These are phyloP conservation scores for Neurospora crassa DNA, from an alignment of 2,329 filamentous ascomycete species.

Conservation along the genomic window DNA sequence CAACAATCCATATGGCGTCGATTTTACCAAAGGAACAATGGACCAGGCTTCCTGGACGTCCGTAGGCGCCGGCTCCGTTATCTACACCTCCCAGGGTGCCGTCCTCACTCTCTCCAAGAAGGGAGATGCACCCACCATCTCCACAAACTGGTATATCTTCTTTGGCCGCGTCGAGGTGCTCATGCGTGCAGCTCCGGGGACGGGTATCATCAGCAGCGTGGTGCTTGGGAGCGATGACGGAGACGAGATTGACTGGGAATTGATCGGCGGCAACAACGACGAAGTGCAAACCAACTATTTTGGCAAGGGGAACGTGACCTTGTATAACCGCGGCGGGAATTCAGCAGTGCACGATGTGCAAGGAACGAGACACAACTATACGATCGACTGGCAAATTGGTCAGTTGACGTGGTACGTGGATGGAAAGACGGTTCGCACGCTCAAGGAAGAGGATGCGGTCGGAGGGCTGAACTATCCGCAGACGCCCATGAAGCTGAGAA, in stretches of 20 bases:
- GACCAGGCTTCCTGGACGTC: slow-evolving; percentile 28
- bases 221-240: slow-evolving; percentile 68
- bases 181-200: slow-evolving; percentile 61
- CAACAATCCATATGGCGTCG: slow-evolving; percentile 27
- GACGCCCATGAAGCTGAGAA: slow-evolving; percentile 62
- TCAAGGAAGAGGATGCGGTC: slow-evolving; percentile 49
- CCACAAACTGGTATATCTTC: slow-evolving; percentile 71
- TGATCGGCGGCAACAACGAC: slow-evolving; percentile 58
- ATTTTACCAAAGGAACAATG: slow-evolving; percentile 51
- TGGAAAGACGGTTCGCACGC: slow-evolving; percentile 48
- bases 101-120: slow-evolving; percentile 46
- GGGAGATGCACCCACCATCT: slow-evolving; percentile 52
- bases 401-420: slow-evolving; percentile 57
- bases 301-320: slow-evolving; percentile 58
- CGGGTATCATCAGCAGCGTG: slow-evolving; percentile 66
- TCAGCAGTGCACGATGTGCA: slow-evolving; percentile 42
- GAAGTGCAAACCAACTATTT: slow-evolving; percentile 80
- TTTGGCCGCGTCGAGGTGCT: slow-evolving; percentile 65
- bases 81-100: slow-evolving; percentile 22
- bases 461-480: slow-evolving; percentile 55
- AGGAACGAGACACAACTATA: slow-evolving; percentile 52
- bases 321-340: slow-evolving; percentile 53
- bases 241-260: slow-evolving; percentile 82
- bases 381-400: slow-evolving; percentile 58
- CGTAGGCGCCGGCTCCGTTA: slow-evolving; percentile 17